Base-by-base conservation (phyloP, 2,329 filamentous ascomycete species). In the Pseudogymnoascus destructans region DNA sequence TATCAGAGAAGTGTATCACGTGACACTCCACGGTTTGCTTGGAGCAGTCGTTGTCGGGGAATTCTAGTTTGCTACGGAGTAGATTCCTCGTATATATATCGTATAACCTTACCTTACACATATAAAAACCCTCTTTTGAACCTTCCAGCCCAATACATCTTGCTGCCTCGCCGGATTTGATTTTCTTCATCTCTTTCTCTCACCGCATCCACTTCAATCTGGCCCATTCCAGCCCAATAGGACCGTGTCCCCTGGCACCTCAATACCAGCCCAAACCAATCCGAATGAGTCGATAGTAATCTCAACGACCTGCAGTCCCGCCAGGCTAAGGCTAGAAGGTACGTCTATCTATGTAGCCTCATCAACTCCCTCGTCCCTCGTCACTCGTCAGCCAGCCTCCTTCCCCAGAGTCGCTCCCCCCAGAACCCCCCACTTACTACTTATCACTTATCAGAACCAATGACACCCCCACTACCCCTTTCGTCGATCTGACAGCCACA, bases 181-280 rank as follows among this genome's bases (percentile, higher is more conserved):
- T n/a, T n/a, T n/a, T n/a, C n/a, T n/a, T n/a, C n/a, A n/a, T n/a
- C n/a, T n/a, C n/a, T n/a, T n/a, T n/a, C n/a, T n/a, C n/a, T n/a
- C n/a, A n/a, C n/a, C n/a, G n/a, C n/a, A n/a, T n/a, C n/a, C n/a
- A n/a, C n/a, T 49, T 49, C 42, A 49, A 49, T 49, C 42, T 27
- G 21, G 9, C 23, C 42, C 42, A 17, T 27, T 49, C 23, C 7
- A 27, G 23, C 23, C 42, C 42, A 27, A 49, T 13, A 27, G n/a
- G 13, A 27, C 42, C 23, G 23, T 49, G 42, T 27, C 42, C 42
- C n/a, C 42, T 49, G 42, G n/a, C 4, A 15, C 11, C 27, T 2
- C 42, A n/a, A 49, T 49, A 15, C 13, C 42, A 49, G 42, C 42
- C 42, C 42, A 49, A 49, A n/a, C 42, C 42, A 49, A 49, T 27